Evolutionary conservation across 176 grass and related monocot species (phyloP), one percentile per base, ranked within the genome.

Genomic region (Raddia guianensis): DNA sequence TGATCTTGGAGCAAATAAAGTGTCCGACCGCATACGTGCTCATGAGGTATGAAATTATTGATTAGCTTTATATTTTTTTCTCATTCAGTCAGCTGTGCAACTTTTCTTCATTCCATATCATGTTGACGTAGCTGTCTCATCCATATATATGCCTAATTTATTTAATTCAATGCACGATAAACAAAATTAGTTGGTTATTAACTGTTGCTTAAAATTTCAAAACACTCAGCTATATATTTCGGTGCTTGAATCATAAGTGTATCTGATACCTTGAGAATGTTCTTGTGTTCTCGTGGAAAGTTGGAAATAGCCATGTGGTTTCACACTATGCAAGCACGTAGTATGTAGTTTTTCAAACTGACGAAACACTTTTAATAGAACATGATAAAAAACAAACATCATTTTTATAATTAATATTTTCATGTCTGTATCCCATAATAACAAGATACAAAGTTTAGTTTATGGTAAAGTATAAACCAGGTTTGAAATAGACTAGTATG

Each of bases 1-100:
- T 86, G 95, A 98, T 80, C 87, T 98, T 66, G 72, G 83, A 86
- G 80, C 90, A 88, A 89, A 92, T 74, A 94, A 91, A 86, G 81
- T 98, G 49, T 83, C 92, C 20, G 65, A 72, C 49, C 80, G 74
- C 40, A 77, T 94, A 40, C 48, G 37, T 64, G 95, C 95, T 87
- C 95, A 98, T 85, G 27, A 9, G 19, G 95, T 98, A 91, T 65
- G 63, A 57, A 75, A 71, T 47, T 58, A 69, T 50, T 46, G 3
- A 75, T 9, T 74, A 54, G 27, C 19, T 72, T 49, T 52, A 74
- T 74, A 10, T 20, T 9, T 47, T 18, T 68, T 76, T 51, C 20
- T 59, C 15, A 42, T 76, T 70, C 47, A 70, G 5, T 62, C 72
- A 50, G 15, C 32, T 60, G 8, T 33, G 7, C 32, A 12, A 4